Percentiles rank a stretch among this genome's conserved stretches.
phyloP scores from a whole-genome alignment of 495 filamentous ascomycete species.

The Aspergillus asperescens region DNA sequence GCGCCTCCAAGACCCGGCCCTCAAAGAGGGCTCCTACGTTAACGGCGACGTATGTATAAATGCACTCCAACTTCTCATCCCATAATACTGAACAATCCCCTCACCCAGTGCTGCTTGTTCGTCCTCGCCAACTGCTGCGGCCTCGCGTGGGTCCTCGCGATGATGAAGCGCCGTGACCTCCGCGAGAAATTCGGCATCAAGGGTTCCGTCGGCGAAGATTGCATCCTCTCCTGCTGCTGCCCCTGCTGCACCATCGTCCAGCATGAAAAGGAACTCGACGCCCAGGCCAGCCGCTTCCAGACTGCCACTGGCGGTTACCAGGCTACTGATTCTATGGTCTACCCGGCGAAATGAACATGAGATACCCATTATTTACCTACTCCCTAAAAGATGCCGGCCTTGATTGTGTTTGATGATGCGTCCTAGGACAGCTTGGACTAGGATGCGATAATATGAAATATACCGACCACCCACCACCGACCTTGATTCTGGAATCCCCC shows the following conservation, averaged over 20 bases:
- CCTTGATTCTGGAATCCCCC: too few relatives aligned
- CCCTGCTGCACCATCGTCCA: slow-evolving; percentile 50
- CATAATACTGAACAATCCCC: not conserved
- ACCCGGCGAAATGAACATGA: too few relatives aligned
- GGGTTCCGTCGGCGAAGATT: slow-evolving; percentile 49
- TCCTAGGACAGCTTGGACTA: too few relatives aligned
- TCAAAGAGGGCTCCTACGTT: slow-evolving; percentile 41
- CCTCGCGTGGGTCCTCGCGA: slow-evolving; percentile 37
- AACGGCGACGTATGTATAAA: slow-evolving; percentile 41
- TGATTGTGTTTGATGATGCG: too few relatives aligned
- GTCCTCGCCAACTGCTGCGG: slow-evolving; percentile 29
- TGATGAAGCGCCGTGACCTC: slow-evolving; percentile 51
- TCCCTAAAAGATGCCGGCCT: too few relatives aligned
- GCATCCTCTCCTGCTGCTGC: slow-evolving; percentile 46
- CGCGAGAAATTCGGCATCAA: slow-evolving; percentile 49
- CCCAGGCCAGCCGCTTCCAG: slow-evolving; percentile 9
- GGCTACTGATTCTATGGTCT: too few relatives aligned
- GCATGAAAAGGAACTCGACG: slow-evolving; percentile 48
- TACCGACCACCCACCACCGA: too few relatives aligned
- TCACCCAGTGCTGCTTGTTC: slow-evolving; percentile 20
- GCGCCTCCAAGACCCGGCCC: slow-evolving; percentile 40
- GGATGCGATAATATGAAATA: too few relatives aligned
- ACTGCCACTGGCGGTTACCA: slow-evolving; percentile 4
- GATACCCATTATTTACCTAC: too few relatives aligned
- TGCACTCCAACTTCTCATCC: not conserved